Conservation (phyloP, 305 asterid species). For the Coffea humblotiana region DNA sequence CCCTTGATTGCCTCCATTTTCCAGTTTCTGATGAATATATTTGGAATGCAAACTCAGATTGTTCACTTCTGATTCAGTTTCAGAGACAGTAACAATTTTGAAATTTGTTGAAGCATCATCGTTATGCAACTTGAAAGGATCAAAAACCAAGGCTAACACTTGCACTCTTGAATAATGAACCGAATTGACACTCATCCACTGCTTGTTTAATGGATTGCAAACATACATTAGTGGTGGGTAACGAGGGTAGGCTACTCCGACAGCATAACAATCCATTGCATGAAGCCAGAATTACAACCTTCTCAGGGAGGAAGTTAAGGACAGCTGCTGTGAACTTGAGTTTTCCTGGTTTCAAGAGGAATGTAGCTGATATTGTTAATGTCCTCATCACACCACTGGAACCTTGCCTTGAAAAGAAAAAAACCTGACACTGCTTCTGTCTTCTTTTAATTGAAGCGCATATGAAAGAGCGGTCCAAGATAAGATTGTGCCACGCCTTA, state of each 20-base stretch:
- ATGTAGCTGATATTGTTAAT: conserved; percentile 44
- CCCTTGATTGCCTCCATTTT: conserved; percentile 46
- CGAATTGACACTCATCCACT: conserved; percentile 49
- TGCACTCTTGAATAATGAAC: conserved; percentile 31
- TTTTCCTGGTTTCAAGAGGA: conserved; percentile 27
- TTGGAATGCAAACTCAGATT: conserved; percentile 34
- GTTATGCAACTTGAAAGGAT: conserved; percentile 32
- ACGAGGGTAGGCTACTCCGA: conserved; percentile 17
- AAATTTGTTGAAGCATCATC: conserved; percentile 36
- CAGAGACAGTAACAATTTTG: conserved; percentile 40
- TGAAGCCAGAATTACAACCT: conserved; percentile 45
- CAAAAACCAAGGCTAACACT: conserved; percentile 51
- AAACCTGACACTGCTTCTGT: conserved; percentile 50
- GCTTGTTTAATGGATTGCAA: conserved; percentile 39
- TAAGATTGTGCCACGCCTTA: conserved; percentile 47
- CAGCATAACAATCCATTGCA: conserved; percentile 52
- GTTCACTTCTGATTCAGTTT: conserved; percentile 22
- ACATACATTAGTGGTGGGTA: background rate
- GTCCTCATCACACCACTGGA: conserved; percentile 36
- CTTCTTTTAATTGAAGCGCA: conserved; percentile 34
- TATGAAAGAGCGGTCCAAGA: conserved; percentile 50
- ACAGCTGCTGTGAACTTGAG: conserved; percentile 25
- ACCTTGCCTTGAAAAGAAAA: conserved; percentile 62
- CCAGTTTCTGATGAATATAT: conserved; percentile 48
- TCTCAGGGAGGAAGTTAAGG: conserved; percentile 62